Conservation (phyloP, 2,329 filamentous ascomycete species). For the Nothophaeocryptopus gaeumannii region DNA sequence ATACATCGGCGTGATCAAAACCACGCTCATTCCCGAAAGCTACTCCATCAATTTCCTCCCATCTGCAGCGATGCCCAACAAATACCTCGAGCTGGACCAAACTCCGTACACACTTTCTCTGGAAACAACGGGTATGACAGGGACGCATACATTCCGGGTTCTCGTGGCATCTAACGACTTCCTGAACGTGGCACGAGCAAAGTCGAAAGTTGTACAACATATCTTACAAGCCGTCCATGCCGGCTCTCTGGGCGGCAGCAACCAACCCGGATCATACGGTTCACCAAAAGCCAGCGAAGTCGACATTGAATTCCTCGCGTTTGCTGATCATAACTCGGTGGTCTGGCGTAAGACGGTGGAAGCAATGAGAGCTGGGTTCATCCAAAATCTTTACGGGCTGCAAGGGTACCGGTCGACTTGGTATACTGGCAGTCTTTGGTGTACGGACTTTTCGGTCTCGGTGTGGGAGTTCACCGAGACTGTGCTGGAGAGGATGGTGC, state of each 20-base stretch:
- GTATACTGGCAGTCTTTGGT: slow-evolving; percentile 12
- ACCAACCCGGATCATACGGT: background rate
- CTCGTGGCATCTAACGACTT: slow-evolving; percentile 3
- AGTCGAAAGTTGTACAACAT: slow-evolving; percentile 3
- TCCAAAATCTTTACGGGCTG: slow-evolving; percentile 8
- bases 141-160: background rate
- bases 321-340: slow-evolving; percentile 1
- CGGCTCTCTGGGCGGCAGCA: background rate
- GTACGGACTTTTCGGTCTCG: slow-evolving; percentile 9
- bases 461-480: slow-evolving; percentile 14
- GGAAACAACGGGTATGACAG: background rate
- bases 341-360: slow-evolving; percentile 3
- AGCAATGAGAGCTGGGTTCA: slow-evolving; percentile 5
- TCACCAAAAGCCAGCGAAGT: too few relatives aligned
- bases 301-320: background rate
- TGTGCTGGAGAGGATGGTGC: slow-evolving; percentile 10
- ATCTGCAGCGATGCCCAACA: slow-evolving; percentile 1
- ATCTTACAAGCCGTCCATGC: background rate
- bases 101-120: slow-evolving; percentile 1
- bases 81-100: slow-evolving; percentile 6
- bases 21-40: slow-evolving; percentile 3
- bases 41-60: slow-evolving; percentile 5
- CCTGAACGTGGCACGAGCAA: background rate
- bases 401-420: slow-evolving; percentile 14
- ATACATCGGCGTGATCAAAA: slow-evolving; percentile 2